Evolutionary conservation across 2,329 filamentous ascomycete species (phyloP).

Genomic region (Penicillium hesseltinei): DNA sequence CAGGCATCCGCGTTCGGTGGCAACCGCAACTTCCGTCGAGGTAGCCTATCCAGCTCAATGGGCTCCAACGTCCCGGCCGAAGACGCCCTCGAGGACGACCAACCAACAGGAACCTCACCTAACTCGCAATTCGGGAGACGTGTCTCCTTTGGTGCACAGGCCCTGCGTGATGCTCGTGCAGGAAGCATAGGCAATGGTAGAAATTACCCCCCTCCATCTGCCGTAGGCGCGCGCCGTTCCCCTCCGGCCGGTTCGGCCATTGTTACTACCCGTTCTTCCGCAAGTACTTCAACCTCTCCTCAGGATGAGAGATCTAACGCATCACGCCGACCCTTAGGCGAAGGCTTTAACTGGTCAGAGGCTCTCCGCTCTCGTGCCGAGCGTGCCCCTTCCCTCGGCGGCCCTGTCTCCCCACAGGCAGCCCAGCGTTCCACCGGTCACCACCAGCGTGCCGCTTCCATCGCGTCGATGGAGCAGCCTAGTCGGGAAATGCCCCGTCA

Average conservation of each 20-base stretch:
- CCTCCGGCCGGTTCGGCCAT: slow-evolving; percentile 24
- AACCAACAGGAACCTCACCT: slow-evolving; percentile 66
- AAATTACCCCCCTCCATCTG: slow-evolving; percentile 45
- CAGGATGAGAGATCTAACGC: slow-evolving; percentile 43
- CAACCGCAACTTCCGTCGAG: slow-evolving; percentile 56
- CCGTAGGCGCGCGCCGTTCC: slow-evolving; percentile 25
- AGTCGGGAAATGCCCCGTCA: slow-evolving; percentile 46
- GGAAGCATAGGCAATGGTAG: slow-evolving; percentile 64
- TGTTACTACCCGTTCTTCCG: slow-evolving; percentile 27
- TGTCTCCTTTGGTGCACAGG: slow-evolving; percentile 85
- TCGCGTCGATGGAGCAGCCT: slow-evolving; percentile 58
- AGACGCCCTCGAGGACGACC: slow-evolving; percentile 61
- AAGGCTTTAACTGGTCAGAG: slow-evolving; percentile 96
- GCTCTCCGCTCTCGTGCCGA: slow-evolving; percentile 90
- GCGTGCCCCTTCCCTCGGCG: slow-evolving; percentile 58
- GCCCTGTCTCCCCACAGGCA: slow-evolving; percentile 36
- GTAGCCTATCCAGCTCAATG: slow-evolving; percentile 65
- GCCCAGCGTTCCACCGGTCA: slow-evolving; percentile 48
- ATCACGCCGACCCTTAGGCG: slow-evolving; percentile 61
- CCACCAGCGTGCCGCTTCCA: slow-evolving; percentile 43
- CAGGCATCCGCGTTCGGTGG: slow-evolving; percentile 51
- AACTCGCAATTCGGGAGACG: slow-evolving; percentile 70
- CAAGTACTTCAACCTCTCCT: slow-evolving; percentile 39
- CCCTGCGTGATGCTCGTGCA: slow-evolving; percentile 66
- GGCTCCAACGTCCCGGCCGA: slow-evolving; percentile 43